Conservation (phyloP, 306 rosid species). For the Carpinus viminea region DNA sequence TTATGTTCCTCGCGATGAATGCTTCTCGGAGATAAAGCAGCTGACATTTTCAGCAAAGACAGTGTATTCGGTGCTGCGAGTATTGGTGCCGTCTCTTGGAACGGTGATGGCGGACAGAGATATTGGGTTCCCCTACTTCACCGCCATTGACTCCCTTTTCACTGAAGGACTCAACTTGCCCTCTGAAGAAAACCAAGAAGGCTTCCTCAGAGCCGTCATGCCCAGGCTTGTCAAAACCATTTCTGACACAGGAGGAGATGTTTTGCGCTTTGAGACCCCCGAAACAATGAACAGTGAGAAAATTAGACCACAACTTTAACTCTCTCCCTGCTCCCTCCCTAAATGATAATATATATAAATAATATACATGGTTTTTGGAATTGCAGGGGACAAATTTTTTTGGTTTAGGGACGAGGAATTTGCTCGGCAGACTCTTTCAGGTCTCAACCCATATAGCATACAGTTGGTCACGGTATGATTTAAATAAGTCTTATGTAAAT, state of each 20-base stretch:
- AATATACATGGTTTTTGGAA: background rate
- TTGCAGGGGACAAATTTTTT: conserved; percentile 72
- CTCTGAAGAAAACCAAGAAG: conserved; percentile 1
- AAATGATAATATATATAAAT: background rate
- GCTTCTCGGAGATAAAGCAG: conserved; percentile 56
- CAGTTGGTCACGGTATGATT: conserved; percentile 42
- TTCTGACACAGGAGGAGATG: conserved; percentile 20
- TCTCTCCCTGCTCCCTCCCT: too few relatives aligned
- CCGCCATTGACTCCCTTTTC: conserved; percentile 48
- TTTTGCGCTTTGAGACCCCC: conserved; percentile 52
- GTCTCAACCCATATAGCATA: conserved; percentile 48
- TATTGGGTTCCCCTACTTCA: conserved; percentile 45
- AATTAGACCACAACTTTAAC: background rate
- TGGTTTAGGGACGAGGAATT: conserved; percentile 81
- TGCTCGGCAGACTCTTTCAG: conserved; percentile 58
- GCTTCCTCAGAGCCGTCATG: conserved; percentile 17
- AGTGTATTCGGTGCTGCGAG: conserved; percentile 39
- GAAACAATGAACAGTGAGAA: conserved; percentile 42
- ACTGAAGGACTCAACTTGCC: conserved; percentile 44
- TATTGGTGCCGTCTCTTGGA: conserved; percentile 45
- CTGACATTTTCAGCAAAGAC: conserved; percentile 39
- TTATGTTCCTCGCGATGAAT: conserved; percentile 76
- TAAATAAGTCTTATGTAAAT: background rate
- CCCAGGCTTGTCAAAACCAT: conserved; percentile 35
- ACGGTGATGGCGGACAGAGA: conserved; percentile 15